These are phyloP conservation scores for Clonostachys chloroleuca DNA, from an alignment of 2,329 filamentous ascomycete species.

Conservation along the genomic window DNA sequence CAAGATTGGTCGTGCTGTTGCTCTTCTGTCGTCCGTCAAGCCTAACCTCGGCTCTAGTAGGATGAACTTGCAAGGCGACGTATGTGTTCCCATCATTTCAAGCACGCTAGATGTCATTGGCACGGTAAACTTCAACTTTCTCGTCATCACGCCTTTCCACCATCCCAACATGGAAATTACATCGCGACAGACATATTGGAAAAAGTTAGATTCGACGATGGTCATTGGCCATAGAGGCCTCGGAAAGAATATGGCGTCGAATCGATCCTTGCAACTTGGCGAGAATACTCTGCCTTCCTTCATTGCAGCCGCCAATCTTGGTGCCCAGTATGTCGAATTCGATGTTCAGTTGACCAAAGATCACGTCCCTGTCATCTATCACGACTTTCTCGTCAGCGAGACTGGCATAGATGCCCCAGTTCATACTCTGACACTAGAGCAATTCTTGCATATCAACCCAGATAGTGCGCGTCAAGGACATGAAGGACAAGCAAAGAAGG, in stretches of 20 bases:
- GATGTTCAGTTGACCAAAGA: conserved; percentile 99
- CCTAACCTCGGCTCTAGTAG: conserved; percentile 77
- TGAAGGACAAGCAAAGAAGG: background rate
- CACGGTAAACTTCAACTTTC: conserved; percentile 92
- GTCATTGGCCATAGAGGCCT: conserved; percentile 69
- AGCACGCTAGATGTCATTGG: conserved; percentile 87
- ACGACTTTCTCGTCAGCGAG: conserved; percentile 96
- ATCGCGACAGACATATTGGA: conserved; percentile 93
- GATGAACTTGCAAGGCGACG: conserved; percentile 89
- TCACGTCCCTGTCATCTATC: conserved; percentile 95
- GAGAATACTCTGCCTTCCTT: conserved; percentile 97
- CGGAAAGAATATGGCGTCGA: conserved; percentile 83
- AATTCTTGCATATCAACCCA: conserved; percentile 84
- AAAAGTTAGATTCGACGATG: conserved; percentile 85
- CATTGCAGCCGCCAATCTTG: conserved; percentile 90
- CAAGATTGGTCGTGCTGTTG: conserved; percentile 85
- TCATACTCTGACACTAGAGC: conserved; percentile 89
- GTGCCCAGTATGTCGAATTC: conserved; percentile 70
- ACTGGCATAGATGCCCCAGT: conserved; percentile 96
- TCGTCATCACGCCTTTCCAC: conserved; percentile 89
- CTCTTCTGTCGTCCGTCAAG: conserved; percentile 80
- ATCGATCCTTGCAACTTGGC: conserved; percentile 85
- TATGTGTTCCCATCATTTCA: conserved; percentile 86
- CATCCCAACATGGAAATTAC: conserved; percentile 93
- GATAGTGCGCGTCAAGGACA: conserved; percentile 28